Percentiles rank a stretch among this genome's conserved stretches.
Conservation (phyloP, 2,329 filamentous ascomycete genomes). For the Ophiostoma fasciatum region DNA sequence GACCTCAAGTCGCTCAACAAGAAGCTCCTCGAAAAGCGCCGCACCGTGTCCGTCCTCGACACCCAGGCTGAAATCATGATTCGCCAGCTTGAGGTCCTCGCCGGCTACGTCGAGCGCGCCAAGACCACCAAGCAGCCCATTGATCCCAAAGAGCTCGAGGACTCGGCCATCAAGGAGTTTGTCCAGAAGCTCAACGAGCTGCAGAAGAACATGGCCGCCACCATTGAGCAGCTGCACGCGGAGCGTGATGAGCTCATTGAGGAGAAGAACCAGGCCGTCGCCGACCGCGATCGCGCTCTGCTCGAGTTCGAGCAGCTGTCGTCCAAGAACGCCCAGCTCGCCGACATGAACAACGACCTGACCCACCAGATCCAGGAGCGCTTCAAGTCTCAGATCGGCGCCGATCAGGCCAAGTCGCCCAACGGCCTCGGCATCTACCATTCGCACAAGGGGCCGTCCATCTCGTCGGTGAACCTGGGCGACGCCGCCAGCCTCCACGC, state of each 20-base stretch:
- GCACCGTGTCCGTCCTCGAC: constrained; percentile 87
- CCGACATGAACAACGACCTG: constrained; percentile 89
- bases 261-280: constrained; percentile 67
- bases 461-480: constrained; percentile 31
- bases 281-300: constrained; percentile 82
- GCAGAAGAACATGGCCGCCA: constrained; percentile 41
- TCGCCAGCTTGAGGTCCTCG: constrained; percentile 76
- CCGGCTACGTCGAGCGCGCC: constrained; percentile 72
- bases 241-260: constrained; percentile 73
- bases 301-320: constrained; percentile 93
- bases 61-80: constrained; percentile 94
- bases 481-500: constrained; percentile 37
- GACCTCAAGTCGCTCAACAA: constrained; percentile 66
- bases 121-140: constrained; percentile 71
- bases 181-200: constrained; percentile 57
- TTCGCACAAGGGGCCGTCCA: constrained; percentile 31
- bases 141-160: constrained; percentile 69
- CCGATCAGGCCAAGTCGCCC: constrained; percentile 29
- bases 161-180: constrained; percentile 81
- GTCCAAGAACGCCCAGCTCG: constrained; percentile 84
- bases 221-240: constrained; percentile 45
- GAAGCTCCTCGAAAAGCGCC: constrained; percentile 81
- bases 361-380: constrained; percentile 88
- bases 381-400: constrained; percentile 61
- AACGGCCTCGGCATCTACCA: constrained; percentile 42